Conservation (phyloP, 345 rosid species). For the Pseudoturritis turrita region DNA sequence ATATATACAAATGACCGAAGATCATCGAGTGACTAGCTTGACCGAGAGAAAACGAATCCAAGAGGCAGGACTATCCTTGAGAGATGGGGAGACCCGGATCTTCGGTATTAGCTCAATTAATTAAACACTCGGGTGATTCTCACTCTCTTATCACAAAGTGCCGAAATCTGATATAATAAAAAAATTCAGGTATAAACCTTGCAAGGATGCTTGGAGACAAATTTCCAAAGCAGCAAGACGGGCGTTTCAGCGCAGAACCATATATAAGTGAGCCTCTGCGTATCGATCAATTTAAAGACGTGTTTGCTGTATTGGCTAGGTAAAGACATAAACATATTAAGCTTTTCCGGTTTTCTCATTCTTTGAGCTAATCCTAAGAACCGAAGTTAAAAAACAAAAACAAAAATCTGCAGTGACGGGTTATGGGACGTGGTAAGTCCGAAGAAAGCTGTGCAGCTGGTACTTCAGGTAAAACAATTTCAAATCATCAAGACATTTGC, state of each 20-base stretch:
- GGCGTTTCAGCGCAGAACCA: constrained; percentile 83
- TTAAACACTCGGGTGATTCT: background rate
- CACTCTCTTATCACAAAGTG: background rate
- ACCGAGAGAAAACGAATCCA: constrained; percentile 67
- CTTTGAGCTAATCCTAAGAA: background rate
- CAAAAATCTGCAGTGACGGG: constrained; percentile 62
- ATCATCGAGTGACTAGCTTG: constrained; percentile 70
- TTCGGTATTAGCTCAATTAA: constrained; percentile 45
- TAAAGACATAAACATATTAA: constrained; percentile 19
- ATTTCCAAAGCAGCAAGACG: constrained; percentile 84
- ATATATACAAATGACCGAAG: constrained; percentile 82
- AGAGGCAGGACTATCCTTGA: constrained; percentile 64
- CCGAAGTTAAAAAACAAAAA: background rate
- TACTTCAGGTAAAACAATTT: constrained; percentile 48
- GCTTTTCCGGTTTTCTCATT: background rate
- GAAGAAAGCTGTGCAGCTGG: constrained; percentile 75
- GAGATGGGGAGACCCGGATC: constrained; percentile 73
- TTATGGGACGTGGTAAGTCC: constrained; percentile 85
- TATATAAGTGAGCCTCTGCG: constrained; percentile 66
- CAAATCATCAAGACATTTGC: background rate
- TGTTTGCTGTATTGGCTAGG: constrained; percentile 87
- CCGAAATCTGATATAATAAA: background rate
- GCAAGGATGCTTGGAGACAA: constrained; percentile 98
- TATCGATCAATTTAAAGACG: constrained; percentile 48
- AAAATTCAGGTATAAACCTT: constrained; percentile 89